Base-by-base conservation (phyloP, 2,329 filamentous ascomycete species). In the Neonectria magnoliae region DNA sequence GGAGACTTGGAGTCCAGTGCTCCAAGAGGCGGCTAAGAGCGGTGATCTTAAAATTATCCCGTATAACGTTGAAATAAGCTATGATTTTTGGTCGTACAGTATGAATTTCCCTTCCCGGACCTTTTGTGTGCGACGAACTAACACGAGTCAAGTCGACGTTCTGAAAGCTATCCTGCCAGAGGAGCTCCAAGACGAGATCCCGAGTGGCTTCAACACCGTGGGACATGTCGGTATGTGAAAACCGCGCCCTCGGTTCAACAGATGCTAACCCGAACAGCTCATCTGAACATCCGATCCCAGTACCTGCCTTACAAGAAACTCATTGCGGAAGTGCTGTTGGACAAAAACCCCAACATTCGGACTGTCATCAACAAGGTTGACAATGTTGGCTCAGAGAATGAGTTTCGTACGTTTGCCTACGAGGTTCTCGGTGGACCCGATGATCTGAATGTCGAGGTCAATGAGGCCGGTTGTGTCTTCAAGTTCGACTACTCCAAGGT, bases 321-420 rank as follows among this genome's bases (percentile, higher is more conserved):
- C 45, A 94, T 98, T 54, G 96, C 92, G 0, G 84, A 95, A 73
- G 90, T 98, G 3, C 83, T 99, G 20, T 82, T 93, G 57, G 96
- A 98, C 82, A 99, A 99, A 82, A 97, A 97, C 79, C 86, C 89
- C 10, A 82, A 82, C 50, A 88, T 98, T 65, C 86, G 84, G 64
- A 99, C 96, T 0, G 94, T 99, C 71, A 98, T 99, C 81, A 98
- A 98, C 85, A 99, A 99, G 80, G 87, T 91, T 47, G 91, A 97
- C 79, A 90, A 93, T 66, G 95, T 99, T 9, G 96, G 96, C 62
- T 87, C 88, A 22, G 90, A 93, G 72, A 96, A 90, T 71, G 90
- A 93, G 76, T 99, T 93, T 81, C 90, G 96, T 57, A 98, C 96
- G 0, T 98, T 99, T 79, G 86, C 87, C 33, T 98, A 97, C 81